Evolutionary conservation across 345 rosid species (phyloP).

Genomic region (Eucalyptus microcorys): DNA sequence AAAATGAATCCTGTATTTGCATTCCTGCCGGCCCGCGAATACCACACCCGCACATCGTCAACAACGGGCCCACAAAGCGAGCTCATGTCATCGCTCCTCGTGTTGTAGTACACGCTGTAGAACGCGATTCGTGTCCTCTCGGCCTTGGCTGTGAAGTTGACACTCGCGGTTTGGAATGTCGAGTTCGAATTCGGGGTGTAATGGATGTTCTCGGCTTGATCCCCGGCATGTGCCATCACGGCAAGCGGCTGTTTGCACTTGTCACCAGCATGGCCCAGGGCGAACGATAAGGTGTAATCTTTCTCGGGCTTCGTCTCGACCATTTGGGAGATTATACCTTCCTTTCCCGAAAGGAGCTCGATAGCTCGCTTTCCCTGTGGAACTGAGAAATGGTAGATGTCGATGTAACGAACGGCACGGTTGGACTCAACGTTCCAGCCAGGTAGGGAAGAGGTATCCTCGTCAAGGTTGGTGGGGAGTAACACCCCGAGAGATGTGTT

Average conservation of each 20-base stretch:
- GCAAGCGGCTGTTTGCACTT: slow-evolving; percentile 89
- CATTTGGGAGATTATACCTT: slow-evolving; percentile 94
- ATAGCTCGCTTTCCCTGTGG: slow-evolving; percentile 83
- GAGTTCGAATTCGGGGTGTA: slow-evolving; percentile 71
- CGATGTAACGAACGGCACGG: slow-evolving; percentile 81
- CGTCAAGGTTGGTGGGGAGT: slow-evolving; percentile 89
- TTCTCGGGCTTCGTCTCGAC: slow-evolving; percentile 59
- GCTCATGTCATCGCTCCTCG: slow-evolving; percentile 92
- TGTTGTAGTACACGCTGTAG: slow-evolving; percentile 86
- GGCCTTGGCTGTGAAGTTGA: slow-evolving; percentile 88
- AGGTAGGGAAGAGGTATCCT: slow-evolving; percentile 71
- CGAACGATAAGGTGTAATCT: slow-evolving; percentile 45
- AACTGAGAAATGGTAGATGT: slow-evolving; percentile 72
- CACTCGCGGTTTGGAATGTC: slow-evolving; percentile 34
- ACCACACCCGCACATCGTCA: slow-evolving; percentile 86
- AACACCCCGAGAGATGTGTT: slow-evolving; percentile 83
- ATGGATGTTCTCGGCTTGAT: slow-evolving; percentile 74
- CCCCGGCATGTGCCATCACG: slow-evolving; percentile 89
- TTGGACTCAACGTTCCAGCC: slow-evolving; percentile 95
- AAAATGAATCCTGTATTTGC: slow-evolving; percentile 7
- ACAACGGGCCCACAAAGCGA: slow-evolving; percentile 95
- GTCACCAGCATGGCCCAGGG: slow-evolving; percentile 80
- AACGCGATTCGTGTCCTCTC: slow-evolving; percentile 85
- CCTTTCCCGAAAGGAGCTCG: slow-evolving; percentile 87
- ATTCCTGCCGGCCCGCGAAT: slow-evolving; percentile 21